A percentile compares a stretch with the other conserved stretches of the same genome.
Conservation (phyloP, 140 eudicot genomes). For the Flaveria floridana region DNA sequence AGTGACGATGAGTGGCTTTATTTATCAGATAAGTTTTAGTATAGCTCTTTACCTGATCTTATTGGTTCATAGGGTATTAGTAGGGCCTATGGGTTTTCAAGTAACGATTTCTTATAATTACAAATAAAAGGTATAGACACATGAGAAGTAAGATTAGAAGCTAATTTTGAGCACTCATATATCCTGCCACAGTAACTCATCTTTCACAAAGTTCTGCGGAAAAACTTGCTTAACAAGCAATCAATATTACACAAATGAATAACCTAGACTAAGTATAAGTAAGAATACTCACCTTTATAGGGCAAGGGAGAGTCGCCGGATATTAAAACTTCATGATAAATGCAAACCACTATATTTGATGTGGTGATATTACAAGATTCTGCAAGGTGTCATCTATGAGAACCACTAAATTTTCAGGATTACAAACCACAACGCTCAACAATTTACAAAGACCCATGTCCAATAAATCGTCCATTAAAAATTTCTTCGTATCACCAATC, state of each 20-base stretch:
- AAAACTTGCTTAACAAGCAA: background rate
- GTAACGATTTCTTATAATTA: no score
- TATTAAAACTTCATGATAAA: background rate
- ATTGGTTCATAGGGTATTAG: no score
- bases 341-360: constrained; percentile 6
- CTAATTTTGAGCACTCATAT: no score
- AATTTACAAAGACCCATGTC: constrained; percentile 29
- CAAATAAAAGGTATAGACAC: no score
- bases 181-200: background rate
- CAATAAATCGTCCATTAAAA: constrained; percentile 27
- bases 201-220: background rate
- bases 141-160: no score
- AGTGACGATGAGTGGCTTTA: background rate
- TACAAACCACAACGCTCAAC: constrained; percentile 32
- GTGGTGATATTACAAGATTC: background rate
- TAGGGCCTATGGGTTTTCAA: no score
- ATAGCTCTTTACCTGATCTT: no score
- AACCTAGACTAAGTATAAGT: background rate
- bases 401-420: constrained; percentile 50
- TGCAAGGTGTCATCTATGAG: constrained; percentile 45
- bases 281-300: background rate
- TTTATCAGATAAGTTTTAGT: background rate
- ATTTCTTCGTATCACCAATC: constrained; percentile 20
- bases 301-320: background rate
- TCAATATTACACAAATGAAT: constrained; percentile 19